Percentiles rank a stretch among this genome's conserved stretches.
Evolutionary conservation across 345 rosid genomes (phyloP).

Genomic region (Acer saccharum): DNA sequence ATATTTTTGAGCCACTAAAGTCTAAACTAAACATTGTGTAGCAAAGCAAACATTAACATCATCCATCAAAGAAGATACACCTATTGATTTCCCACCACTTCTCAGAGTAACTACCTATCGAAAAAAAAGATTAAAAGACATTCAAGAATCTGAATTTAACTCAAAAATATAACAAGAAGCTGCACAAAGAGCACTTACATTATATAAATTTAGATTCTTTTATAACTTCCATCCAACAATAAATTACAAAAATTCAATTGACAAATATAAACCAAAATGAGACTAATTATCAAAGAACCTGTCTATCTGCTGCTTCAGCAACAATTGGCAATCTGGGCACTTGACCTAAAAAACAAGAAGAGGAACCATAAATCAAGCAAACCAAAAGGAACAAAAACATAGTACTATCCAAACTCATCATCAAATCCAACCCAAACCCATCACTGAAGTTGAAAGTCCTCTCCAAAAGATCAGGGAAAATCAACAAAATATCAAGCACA

Average conservation of each 20-base stretch:
- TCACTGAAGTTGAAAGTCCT: constrained; percentile 78
- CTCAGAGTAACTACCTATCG: not conserved
- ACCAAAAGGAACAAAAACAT: constrained; percentile 88
- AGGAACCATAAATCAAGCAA: constrained; percentile 79
- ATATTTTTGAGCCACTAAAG: not conserved
- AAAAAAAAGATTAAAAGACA: not conserved
- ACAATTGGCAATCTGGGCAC: constrained; percentile 93
- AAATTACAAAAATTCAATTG: constrained; percentile 5
- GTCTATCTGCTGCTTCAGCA: constrained; percentile 98
- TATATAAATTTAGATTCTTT: not conserved
- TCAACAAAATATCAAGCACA: constrained; percentile 85
- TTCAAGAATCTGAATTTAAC: not conserved
- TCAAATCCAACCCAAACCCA: constrained; percentile 81
- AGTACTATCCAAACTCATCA: constrained; percentile 95
- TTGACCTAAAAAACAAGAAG: constrained; percentile 85
- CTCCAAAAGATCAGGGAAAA: constrained; percentile 90
- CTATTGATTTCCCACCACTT: not conserved
- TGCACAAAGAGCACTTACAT: not conserved
- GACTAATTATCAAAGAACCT: constrained; percentile 57
- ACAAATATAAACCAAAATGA: not conserved
- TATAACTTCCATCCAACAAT: not conserved
- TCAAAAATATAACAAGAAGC: too few relatives aligned
- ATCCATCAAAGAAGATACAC: not conserved
- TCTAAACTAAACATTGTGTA: not conserved
- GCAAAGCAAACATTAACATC: not conserved